Conservation (phyloP, 2,329 filamentous ascomycete genomes). For the Phialophora verrucosa region DNA sequence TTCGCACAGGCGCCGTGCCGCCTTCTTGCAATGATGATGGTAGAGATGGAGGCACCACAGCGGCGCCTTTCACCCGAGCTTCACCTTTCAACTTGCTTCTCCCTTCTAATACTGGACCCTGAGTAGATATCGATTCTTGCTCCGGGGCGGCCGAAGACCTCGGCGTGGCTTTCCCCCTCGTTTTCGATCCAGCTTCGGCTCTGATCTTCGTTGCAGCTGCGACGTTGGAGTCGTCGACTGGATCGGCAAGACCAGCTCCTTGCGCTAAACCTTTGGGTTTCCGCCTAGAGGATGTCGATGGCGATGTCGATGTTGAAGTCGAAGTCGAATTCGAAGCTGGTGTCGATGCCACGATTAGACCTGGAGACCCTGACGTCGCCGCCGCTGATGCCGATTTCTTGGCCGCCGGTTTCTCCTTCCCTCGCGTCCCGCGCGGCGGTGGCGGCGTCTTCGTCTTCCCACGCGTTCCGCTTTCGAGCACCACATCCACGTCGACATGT, state of each 20-base stretch:
- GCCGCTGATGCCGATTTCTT: slow-evolving; percentile 17
- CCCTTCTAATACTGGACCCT: background rate
- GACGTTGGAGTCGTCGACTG: background rate
- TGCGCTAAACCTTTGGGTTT: background rate
- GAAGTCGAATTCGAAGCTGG: background rate
- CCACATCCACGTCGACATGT: background rate
- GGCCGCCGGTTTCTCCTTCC: slow-evolving; percentile 5
- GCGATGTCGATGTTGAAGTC: background rate
- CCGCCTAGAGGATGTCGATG: background rate
- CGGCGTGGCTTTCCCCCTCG: background rate
- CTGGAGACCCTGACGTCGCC: too few species aligned
- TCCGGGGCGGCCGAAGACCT: background rate
- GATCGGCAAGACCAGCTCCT: slow-evolving; percentile 2
- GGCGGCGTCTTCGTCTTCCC: background rate
- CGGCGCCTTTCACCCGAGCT: background rate
- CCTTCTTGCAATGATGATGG: background rate
- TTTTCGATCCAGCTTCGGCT: background rate
- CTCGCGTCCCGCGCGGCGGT: background rate
- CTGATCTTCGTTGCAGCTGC: background rate
- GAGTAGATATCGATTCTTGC: background rate
- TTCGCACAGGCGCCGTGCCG: background rate
- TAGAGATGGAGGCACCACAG: background rate
- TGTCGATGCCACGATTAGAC: background rate
- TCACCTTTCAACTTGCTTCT: background rate
- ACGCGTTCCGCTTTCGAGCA: background rate